phyloP scores from a whole-genome alignment of 1,284 basidiomycete species.

The Ceraceosorus bombacis region DNA sequence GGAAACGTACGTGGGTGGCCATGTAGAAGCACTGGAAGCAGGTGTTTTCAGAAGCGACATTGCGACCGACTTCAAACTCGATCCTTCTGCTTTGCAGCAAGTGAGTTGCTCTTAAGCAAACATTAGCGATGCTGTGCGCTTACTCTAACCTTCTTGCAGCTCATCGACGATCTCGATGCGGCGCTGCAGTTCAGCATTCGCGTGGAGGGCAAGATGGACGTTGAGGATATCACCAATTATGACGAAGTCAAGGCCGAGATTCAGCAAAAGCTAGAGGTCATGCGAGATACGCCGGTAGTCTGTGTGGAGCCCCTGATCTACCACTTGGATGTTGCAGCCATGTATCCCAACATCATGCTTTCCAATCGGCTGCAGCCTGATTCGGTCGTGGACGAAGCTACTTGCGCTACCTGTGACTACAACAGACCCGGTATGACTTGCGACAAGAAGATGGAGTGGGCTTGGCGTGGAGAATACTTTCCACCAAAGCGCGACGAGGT shows the following conservation, averaged over 20 bases:
- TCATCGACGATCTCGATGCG: constrained; percentile 87
- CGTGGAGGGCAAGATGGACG: constrained; percentile 72
- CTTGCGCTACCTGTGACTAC: constrained; percentile 96
- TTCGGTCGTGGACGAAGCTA: constrained; percentile 91
- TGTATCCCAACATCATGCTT: constrained; percentile 99
- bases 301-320: constrained; percentile 92
- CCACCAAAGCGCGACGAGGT: constrained; percentile 95
- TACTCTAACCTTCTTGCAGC: constrained; percentile 52
- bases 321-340: constrained; percentile 96
- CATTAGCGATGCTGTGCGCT: neutral
- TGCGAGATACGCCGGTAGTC: constrained; percentile 84
- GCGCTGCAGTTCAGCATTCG: constrained; percentile 82
- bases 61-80: constrained; percentile 87
- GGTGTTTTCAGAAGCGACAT: constrained; percentile 98
- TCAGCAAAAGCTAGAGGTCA: constrained; percentile 67
- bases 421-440: constrained; percentile 93
- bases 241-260: constrained; percentile 82
- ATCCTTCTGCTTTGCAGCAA: constrained; percentile 75
- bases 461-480: constrained; percentile 98
- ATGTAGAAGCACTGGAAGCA: constrained; percentile 96
- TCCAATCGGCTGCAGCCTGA: constrained; percentile 97
- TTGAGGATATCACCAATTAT: constrained; percentile 89
- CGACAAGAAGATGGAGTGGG: constrained; percentile 91
- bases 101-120: constrained; percentile 51
- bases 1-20: constrained; percentile 97